Base-by-base conservation (phyloP, 2,329 filamentous ascomycete genomes). In the Cladosporium halotolerans region DNA sequence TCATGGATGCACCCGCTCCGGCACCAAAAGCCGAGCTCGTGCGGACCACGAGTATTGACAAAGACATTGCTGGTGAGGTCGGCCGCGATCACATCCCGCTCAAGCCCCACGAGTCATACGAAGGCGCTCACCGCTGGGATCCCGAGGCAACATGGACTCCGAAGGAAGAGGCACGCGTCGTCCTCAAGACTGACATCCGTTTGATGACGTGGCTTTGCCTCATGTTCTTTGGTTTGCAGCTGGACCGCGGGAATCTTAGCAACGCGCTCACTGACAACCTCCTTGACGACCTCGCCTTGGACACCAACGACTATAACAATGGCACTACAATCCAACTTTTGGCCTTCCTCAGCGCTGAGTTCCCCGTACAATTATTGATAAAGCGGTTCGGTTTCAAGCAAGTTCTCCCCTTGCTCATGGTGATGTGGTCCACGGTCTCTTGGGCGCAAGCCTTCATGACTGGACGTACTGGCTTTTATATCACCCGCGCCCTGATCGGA, bases 311-410 rank as follows among this genome's bases (percentile, higher is more conserved):
- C 55, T 82, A 80, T 61, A 71, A 71, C 45, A 66, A 58, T 50
- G 64, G 57, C 36, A 36, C 34, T 28, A 72, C 71, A 0, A 73
- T 87, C 9, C 95, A 95, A 75, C 92, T 88, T 70, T 78, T 81
- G 19, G 89, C 88, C 70, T 95, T 95, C 72, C 88, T 95, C 11
- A 60, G 66, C 44, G 68, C 69, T 4, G 69, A 70, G 47, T 46
- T 71, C 16, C 69, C 69, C 0, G 68, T 66, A 14, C 66, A 67
- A 52, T 57, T 69, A 8, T 68, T 76, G 14, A 74, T 71, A 43
- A 77, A 76, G 58, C 72, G 72, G 48, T 62, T 72, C 13, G 73
- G 74, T 0, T 73, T 74, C 8, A 70, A 74, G 49, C 69, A 71
- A 8, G 74, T 73, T 64, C 72, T 76, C 11, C 68, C 68, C 0